Base-by-base conservation (phyloP, 169 alveolate genomes). In the Babesia bovis region DNA sequence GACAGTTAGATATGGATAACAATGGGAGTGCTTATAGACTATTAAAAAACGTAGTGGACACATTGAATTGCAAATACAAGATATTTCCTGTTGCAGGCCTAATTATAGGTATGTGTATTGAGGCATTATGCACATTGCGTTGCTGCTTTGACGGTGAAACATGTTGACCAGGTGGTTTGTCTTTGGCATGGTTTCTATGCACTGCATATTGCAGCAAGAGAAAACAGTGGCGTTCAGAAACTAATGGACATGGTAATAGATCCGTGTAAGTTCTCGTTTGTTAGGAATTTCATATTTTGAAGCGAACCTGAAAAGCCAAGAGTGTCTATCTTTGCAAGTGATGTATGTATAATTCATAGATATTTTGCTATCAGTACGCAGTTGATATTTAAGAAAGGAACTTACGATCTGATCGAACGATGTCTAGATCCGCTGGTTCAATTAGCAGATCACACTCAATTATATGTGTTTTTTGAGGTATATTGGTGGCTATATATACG, bases 381-480 rank as follows among this genome's bases (percentile, higher is more conserved):
- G 87, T 60, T 56, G n/a, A n/a, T 78, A 49, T 44, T 78, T 30
- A 30, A 68, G 36, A 56, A 68, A 47, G 59, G 65, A 5, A 50
- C 63, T 55, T 33, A 33, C 32, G 52, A 73, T 7, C n/a, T 68
- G 25, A 42, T 68, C 7, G 58, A 45, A 19, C 70, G 30, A 19
- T 56, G 68, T 50, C 21, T 68, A 10, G 33, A 17, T 1, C 69
- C 56, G 17, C 50, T 78, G n/a, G 40, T 41, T 3, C 5, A 58
- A 0, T 13, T 78, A 30, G 72, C 71, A 57, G n/a, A 41, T 17
- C 56, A 60, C 45, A 36, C 51, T 30, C 42, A 68, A 17, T 69
- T 66, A 41, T 78, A 67, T 45, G 47, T 78, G 7, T 63, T 78
- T 35, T n/a, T n/a, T n/a, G n/a, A n/a, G n/a, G n/a, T n/a, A n/a